Evolutionary conservation across 2,329 filamentous ascomycete genomes (phyloP), one percentile per base, ranked within the genome.

Genomic region (Tricladium varicosporioides): DNA sequence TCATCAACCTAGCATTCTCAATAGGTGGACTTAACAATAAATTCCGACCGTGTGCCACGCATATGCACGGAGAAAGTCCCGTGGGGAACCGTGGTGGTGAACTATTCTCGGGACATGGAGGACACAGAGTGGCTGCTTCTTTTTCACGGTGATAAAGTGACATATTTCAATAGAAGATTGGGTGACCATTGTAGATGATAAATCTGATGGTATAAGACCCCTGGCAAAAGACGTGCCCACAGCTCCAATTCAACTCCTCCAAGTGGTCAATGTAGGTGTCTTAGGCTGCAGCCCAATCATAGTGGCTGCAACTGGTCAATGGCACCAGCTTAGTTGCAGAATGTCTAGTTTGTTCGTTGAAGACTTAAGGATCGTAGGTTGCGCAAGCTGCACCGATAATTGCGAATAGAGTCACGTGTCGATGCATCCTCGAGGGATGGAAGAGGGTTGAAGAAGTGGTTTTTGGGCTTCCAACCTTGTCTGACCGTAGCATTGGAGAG

Each of bases 361-460:
- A 40, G 36, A 11, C 36, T 40, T 40, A 10, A 13, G 10, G n/a
- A 40, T 40, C 36, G 36, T n/a, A 40, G 11, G 36, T 40, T 40
- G 36, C 36, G 36, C 36, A 40, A 40, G 11, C n/a, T n/a, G 36
- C 9, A 40, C 36, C 11, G 11, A 40, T 15, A 48, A 40, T 46
- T 44, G 52, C 43, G 45, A 22, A 48, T 48, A 48, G 10, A 42
- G n/a, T 40, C 48, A 50, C 48, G 48, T 50, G 48, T 1, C 7
- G 27, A 1, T 31, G n/a, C 19, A 18, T 32, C 5, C 31, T 32
- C n/a, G 44, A 7, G 4, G 22, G 7, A 7, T 27, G 22, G 22
- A 7, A 27, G 22, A 7, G 22, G 22, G 22, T 27, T 27, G 22
- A 27, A 27, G 22, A 4, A 7, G 22, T 27, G 22, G 22, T 27